These are phyloP conservation scores for Colletotrichum coccodes DNA, from an alignment of 2,329 filamentous ascomycete species.

Conservation along the genomic window DNA sequence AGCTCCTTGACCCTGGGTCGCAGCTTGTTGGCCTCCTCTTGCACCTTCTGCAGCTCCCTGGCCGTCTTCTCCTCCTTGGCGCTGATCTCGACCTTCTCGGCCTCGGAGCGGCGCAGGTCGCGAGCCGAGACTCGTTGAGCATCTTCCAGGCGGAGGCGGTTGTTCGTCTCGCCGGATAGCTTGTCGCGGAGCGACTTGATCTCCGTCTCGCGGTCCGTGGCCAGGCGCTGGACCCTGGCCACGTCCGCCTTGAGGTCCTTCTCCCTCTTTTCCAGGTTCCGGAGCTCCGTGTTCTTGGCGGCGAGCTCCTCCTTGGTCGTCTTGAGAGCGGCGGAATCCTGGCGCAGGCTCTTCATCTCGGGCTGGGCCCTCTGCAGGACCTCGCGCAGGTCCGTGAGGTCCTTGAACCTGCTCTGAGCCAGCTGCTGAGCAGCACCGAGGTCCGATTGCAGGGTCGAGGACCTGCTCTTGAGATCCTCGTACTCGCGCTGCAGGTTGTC, in stretches of 20 bases:
- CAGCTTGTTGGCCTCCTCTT: slow-evolving; percentile 78
- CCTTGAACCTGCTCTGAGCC: slow-evolving; percentile 87
- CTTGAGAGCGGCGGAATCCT: slow-evolving; percentile 81
- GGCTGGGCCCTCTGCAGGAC: slow-evolving; percentile 86
- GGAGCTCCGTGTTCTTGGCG: slow-evolving; percentile 68
- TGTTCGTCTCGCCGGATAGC: slow-evolving; percentile 77
- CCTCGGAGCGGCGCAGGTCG: slow-evolving; percentile 81
- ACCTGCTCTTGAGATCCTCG: slow-evolving; percentile 76
- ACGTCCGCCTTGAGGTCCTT: slow-evolving; percentile 84
- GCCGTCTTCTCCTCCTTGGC: slow-evolving; percentile 77
- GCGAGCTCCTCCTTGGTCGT: slow-evolving; percentile 79
- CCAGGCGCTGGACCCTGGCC: slow-evolving; percentile 73
- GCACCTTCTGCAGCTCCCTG: slow-evolving; percentile 75
- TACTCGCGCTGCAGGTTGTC: slow-evolving; percentile 63
- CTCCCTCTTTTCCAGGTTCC: slow-evolving; percentile 82
- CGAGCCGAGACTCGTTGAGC: slow-evolving; percentile 78
- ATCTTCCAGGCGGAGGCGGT: slow-evolving; percentile 81
- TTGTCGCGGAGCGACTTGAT: slow-evolving; percentile 83
- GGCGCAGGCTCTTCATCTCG: slow-evolving; percentile 81
- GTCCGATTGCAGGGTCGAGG: slow-evolving; percentile 80
- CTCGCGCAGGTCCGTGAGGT: slow-evolving; percentile 82
- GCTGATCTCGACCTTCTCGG: slow-evolving; percentile 80
- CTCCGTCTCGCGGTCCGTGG: slow-evolving; percentile 80
- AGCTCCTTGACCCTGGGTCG: slow-evolving; percentile 71
- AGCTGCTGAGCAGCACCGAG: slow-evolving; percentile 87